These are phyloP conservation scores for Thielaviopsis ethacetica DNA, from an alignment of 2,329 filamentous ascomycete genomes.

Conservation along the genomic window DNA sequence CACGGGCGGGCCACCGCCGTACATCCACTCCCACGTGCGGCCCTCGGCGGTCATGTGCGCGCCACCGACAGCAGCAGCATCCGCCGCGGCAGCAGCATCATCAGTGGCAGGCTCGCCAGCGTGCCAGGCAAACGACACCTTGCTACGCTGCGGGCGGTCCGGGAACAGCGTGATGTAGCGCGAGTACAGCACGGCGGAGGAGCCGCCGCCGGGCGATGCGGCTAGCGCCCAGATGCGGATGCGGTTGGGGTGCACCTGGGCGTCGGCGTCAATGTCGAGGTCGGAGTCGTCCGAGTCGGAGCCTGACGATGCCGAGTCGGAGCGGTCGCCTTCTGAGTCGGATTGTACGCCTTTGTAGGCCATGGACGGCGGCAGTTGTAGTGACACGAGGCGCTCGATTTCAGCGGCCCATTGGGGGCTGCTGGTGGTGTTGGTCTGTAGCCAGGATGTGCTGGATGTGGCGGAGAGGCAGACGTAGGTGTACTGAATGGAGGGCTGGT, in stretches of 20 bases:
- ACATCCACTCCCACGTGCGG: constrained; percentile 41
- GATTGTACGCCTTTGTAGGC: constrained; percentile 24
- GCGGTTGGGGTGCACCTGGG: constrained; percentile 31
- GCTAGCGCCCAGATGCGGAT: constrained; percentile 38
- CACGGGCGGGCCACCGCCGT: constrained; percentile 32
- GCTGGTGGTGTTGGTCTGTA: constrained; percentile 22
- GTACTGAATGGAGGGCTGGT: constrained; percentile 26
- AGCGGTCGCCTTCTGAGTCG: constrained; percentile 18
- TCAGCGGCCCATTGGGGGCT: constrained; percentile 31
- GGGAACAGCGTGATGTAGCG: constrained; percentile 32
- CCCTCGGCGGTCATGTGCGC: constrained; percentile 26
- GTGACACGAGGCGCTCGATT: constrained; percentile 27
- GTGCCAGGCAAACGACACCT: constrained; percentile 22
- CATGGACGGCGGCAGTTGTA: constrained; percentile 28
- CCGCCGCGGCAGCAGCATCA: not conserved
- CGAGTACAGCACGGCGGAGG: constrained; percentile 33
- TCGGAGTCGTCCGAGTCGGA: constrained; percentile 17
- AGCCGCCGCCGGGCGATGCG: constrained; percentile 32
- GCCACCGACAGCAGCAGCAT: not conserved
- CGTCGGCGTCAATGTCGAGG: constrained; percentile 19
- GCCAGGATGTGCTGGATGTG: constrained; percentile 35
- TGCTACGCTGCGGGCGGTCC: constrained; percentile 25
- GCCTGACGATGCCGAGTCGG: constrained; percentile 9
- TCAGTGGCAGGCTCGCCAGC: not conserved
- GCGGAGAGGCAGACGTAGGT: constrained; percentile 36